phyloP scores from a whole-genome alignment of 139 green algal genomes.

The Bryopsis sp. region DNA sequence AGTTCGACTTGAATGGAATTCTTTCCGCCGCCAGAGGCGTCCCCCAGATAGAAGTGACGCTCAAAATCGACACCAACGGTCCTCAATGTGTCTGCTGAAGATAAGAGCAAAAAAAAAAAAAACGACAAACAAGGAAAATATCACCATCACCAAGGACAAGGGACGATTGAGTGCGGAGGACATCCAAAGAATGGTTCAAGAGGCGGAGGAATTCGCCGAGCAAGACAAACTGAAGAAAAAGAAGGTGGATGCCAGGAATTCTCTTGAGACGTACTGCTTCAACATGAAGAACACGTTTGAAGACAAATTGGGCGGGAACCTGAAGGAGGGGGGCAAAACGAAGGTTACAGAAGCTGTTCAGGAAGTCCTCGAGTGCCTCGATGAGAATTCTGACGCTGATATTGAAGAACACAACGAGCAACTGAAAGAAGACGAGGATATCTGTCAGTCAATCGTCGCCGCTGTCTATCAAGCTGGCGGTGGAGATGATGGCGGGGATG shows the following conservation, averaged over 20 bases:
- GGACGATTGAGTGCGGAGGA: conserved; percentile 43
- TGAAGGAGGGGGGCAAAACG: conserved; percentile 79
- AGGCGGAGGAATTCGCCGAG: conserved; percentile 28
- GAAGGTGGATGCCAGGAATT: conserved; percentile 43
- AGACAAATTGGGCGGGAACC: conserved; percentile 63
- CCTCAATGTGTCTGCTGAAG: conserved; percentile 75
- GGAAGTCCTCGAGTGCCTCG: conserved; percentile 86
- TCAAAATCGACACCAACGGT: conserved; percentile 86
- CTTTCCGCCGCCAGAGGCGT: conserved; percentile 69
- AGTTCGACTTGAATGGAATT: conserved; percentile 87
- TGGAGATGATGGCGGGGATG: conserved; percentile 31
- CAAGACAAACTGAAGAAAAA: conserved; percentile 41
- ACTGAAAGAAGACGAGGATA: conserved; percentile 91
- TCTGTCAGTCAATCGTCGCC: conserved; percentile 80
- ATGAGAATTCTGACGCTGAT: conserved; percentile 58
- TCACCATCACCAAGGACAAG: conserved; percentile 82
- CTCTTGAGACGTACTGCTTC: conserved; percentile 54
- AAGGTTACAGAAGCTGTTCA: conserved; percentile 73
- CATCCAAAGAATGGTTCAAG: conserved; percentile 47
- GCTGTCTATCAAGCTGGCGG: conserved; percentile 60
- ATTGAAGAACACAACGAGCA: conserved; percentile 93
- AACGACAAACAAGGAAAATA: conserved; percentile 73
- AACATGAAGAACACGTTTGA: conserved; percentile 47
- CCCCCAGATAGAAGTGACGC: conserved; percentile 71
- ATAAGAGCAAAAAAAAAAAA: too few species aligned